Conservation (phyloP, 495 filamentous ascomycete species). For the Tetracladium marchalianum region DNA sequence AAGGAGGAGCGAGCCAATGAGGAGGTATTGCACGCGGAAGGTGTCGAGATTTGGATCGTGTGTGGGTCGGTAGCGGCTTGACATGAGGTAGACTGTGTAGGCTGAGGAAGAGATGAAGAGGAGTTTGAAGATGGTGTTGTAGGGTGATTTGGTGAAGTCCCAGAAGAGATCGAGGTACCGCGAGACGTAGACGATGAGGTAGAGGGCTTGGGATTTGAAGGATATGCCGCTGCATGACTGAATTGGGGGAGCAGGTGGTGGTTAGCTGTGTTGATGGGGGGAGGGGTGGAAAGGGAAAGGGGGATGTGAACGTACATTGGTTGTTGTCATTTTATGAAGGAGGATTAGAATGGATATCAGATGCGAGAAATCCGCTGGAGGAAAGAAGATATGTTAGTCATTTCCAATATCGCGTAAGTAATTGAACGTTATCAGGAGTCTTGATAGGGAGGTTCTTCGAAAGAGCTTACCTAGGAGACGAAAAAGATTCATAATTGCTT, state of each 20-base stretch:
- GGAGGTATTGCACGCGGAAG: conserved; percentile 88
- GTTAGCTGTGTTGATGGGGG: background rate
- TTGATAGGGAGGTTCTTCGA: background rate
- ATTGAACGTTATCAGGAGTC: background rate
- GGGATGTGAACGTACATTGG: conserved; percentile 51
- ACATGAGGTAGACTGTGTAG: conserved; percentile 96
- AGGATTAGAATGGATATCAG: conserved; percentile 89
- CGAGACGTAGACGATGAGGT: conserved; percentile 85
- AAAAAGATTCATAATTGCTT: conserved; percentile 73
- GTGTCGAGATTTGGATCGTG: conserved; percentile 94
- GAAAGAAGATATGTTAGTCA: conserved; percentile 9
- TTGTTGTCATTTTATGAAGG: conserved; percentile 87
- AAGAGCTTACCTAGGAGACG: conserved; percentile 60
- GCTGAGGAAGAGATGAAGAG: conserved; percentile 82
- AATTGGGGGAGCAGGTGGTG: background rate
- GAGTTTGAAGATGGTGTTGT: conserved; percentile 92
- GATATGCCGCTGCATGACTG: conserved; percentile 96
- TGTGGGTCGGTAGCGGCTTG: conserved; percentile 88
- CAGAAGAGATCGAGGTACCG: conserved; percentile 84
- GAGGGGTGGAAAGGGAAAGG: background rate
- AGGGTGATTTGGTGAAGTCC: conserved; percentile 68
- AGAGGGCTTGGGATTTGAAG: conserved; percentile 93
- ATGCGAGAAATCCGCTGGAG: conserved; percentile 84
- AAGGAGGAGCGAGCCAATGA: conserved; percentile 67
- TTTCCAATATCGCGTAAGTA: background rate